These are phyloP conservation scores for Lithohypha guttulata DNA, from an alignment of 2,329 filamentous ascomycete species.

Conservation along the genomic window DNA sequence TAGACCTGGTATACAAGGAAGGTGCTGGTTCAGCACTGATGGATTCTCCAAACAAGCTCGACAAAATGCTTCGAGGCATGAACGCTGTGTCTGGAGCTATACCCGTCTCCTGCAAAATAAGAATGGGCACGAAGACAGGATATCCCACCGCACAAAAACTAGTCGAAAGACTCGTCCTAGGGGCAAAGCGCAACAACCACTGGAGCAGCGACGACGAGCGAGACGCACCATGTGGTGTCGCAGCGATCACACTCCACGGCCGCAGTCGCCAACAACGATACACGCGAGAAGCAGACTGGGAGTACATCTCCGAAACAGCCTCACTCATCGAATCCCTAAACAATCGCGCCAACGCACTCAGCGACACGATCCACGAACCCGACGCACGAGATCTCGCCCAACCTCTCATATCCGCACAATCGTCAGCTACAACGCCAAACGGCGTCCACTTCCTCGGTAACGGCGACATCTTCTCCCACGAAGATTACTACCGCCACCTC, in stretches of 20 bases:
- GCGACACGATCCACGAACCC: slow-evolving; percentile 67
- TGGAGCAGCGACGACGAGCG: slow-evolving; percentile 2
- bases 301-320: slow-evolving; percentile 83
- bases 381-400: slow-evolving; percentile 62
- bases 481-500: slow-evolving; percentile 73
- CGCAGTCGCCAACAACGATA: slow-evolving; percentile 91
- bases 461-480: slow-evolving; percentile 88
- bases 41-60: slow-evolving; percentile 76
- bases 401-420: slow-evolving; percentile 26
- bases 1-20: slow-evolving; percentile 80
- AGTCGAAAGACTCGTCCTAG: slow-evolving; percentile 72
- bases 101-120: slow-evolving; percentile 88
- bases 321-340: slow-evolving; percentile 74
- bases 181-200: slow-evolving; percentile 36
- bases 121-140: slow-evolving; percentile 75
- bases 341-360: slow-evolving; percentile 50
- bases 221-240: slow-evolving; percentile 70
- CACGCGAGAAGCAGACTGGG: slow-evolving; percentile 84
- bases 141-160: slow-evolving; percentile 70
- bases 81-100: slow-evolving; percentile 82
- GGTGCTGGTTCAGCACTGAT: slow-evolving; percentile 86
- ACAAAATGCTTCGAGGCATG: slow-evolving; percentile 94
- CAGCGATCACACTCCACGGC: slow-evolving; percentile 91
- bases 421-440: slow-evolving; percentile 27
- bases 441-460: slow-evolving; percentile 90